Percentiles rank a stretch among this genome's conserved stretches.
Evolutionary conservation across 805 yeast genomes (phyloP).

Genomic region (Grigorovia transvaalensis): DNA sequence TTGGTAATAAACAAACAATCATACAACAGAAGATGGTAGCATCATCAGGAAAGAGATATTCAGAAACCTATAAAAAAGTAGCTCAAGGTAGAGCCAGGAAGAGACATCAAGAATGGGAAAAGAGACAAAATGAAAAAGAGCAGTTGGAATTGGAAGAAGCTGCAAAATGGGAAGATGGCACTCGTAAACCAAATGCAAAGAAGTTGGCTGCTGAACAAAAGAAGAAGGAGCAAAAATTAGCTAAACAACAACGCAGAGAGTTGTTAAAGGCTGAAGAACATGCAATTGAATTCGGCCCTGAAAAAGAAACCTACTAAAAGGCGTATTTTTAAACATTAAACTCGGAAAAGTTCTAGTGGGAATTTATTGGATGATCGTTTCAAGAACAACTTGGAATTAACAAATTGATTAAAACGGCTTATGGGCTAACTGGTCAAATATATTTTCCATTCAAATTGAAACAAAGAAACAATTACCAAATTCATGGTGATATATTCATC

Average conservation of each 20-base stretch:
- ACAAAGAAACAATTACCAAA: neutral
- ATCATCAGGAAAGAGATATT: conserved; percentile 21
- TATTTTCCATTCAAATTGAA: neutral
- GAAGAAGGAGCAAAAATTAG: conserved; percentile 12
- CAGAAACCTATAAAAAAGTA: conserved; percentile 22
- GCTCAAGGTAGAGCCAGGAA: conserved; percentile 24
- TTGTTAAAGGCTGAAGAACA: conserved; percentile 21
- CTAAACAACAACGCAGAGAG: conserved; percentile 20
- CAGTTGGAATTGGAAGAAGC: conserved; percentile 17
- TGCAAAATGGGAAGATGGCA: conserved; percentile 20
- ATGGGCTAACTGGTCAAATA: neutral
- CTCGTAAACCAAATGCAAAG: conserved; percentile 12
- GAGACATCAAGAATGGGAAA: conserved; percentile 18
- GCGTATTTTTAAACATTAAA: neutral
- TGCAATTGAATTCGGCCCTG: conserved; percentile 8
- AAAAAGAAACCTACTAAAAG: conserved; percentile 10
- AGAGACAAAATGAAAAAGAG: conserved; percentile 12
- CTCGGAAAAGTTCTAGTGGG: neutral
- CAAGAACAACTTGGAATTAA: neutral
- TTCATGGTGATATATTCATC: too few relatives aligned
- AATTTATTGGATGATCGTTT: neutral
- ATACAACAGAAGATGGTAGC: neutral
- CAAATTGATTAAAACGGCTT: neutral
- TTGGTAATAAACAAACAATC: neutral
- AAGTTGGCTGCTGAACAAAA: conserved; percentile 13